These are phyloP conservation scores for Coniella lustricola DNA, from an alignment of 2,329 filamentous ascomycete genomes.

Conservation along the genomic window DNA sequence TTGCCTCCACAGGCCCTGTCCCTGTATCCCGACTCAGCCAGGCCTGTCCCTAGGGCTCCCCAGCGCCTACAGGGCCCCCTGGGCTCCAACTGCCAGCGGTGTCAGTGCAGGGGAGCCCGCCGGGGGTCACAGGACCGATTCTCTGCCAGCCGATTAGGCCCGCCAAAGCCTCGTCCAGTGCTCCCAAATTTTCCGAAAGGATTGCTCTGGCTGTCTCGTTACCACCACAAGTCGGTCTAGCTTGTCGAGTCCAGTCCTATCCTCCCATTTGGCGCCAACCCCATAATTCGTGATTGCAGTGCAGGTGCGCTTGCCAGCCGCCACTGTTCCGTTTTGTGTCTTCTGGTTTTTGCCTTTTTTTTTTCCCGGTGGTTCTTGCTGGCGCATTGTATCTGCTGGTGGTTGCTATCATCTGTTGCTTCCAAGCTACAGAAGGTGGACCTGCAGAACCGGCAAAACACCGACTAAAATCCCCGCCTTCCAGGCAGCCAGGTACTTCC, in stretches of 20 bases:
- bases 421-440: neutral
- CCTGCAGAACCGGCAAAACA: neutral
- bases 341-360: neutral
- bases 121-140: neutral
- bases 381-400: neutral
- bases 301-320: neutral
- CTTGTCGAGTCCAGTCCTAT: neutral
- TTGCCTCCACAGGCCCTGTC: neutral
- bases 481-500: neutral
- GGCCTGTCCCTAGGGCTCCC: neutral
- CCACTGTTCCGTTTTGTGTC: constrained; percentile 1
- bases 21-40: neutral
- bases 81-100: neutral
- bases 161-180: neutral
- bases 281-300: constrained; percentile 7
- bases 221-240: constrained; percentile 5
- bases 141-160: neutral
- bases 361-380: neutral
- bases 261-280: neutral
- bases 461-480: neutral
- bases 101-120: neutral
- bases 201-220: neutral
- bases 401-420: neutral
- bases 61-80: no score
- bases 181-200: constrained; percentile 4